Conservation (phyloP, 1,284 basidiomycete species). For the Pulchroboletus neoregius region DNA sequence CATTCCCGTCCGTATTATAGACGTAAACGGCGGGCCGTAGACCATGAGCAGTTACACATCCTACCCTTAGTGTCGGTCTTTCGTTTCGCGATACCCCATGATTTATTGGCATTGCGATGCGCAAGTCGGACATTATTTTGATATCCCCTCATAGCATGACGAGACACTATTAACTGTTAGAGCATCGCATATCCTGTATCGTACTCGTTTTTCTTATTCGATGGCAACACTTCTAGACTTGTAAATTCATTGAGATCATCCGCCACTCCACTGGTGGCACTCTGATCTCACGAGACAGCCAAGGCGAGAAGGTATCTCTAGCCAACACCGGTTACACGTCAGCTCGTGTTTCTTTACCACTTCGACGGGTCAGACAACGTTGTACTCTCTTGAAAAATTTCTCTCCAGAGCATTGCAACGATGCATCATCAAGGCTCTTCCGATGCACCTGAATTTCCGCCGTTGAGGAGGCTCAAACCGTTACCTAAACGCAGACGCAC, state of each 20-base stretch:
- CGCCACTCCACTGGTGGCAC: conserved; percentile 10
- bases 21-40: conserved; percentile 42
- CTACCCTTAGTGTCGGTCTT: conserved; percentile 42
- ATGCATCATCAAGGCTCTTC: conserved; percentile 44
- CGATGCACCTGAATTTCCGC: conserved; percentile 58
- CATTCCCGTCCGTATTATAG: conserved; percentile 36
- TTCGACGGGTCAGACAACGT: background rate
- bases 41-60: conserved; percentile 44
- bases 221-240: conserved; percentile 14
- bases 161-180: conserved; percentile 57
- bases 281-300: conserved; percentile 21
- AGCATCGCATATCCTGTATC: conserved; percentile 59
- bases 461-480: conserved; percentile 64
- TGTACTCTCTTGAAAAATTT: conserved; percentile 5
- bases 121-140: conserved; percentile 47
- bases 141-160: conserved; percentile 51
- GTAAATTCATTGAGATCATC: conserved; percentile 5
- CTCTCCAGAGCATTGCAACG: conserved; percentile 10
- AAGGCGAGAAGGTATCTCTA: too few relatives aligned
- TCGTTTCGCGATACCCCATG: conserved; percentile 53
- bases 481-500: conserved; percentile 67
- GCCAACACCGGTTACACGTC: conserved; percentile 23
- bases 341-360: conserved; percentile 20
- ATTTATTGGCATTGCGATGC: conserved; percentile 49
- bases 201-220: conserved; percentile 31